A percentile compares a stretch with the other conserved stretches of the same genome.
Evolutionary conservation across 352 stramenopile species (phyloP).

Genomic region (Pythium rishiriense): DNA sequence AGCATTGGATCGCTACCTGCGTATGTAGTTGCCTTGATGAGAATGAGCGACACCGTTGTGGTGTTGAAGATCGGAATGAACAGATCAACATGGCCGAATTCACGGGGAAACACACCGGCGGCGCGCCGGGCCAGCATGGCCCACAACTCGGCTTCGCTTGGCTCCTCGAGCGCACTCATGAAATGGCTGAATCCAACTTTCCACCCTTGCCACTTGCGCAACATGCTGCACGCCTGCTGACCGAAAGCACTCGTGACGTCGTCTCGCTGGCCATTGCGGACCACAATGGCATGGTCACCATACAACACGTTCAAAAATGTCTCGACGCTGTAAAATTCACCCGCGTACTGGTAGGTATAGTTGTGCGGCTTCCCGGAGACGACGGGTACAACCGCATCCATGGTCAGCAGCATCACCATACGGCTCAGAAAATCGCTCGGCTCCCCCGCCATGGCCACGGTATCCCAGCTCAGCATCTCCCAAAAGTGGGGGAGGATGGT

Average conservation of each 20-base stretch:
- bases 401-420: constrained; percentile 16
- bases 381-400: constrained; percentile 1
- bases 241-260: not conserved
- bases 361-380: too few species aligned
- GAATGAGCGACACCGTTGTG: constrained; percentile 3
- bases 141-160: constrained; percentile 26
- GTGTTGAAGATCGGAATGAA: constrained; percentile 27
- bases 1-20: not conserved
- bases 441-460: not conserved
- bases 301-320: constrained; percentile 11
- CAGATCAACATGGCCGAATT: constrained; percentile 5
- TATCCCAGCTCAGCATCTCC: constrained; percentile 7
- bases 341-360: not conserved
- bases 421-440: constrained; percentile 1
- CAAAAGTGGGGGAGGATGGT: constrained; percentile 11
- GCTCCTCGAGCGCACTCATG: constrained; percentile 23
- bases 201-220: constrained; percentile 14
- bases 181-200: constrained; percentile 36
- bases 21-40: not conserved
- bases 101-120: constrained; percentile 23
- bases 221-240: not conserved
- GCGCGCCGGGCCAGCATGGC: constrained; percentile 29
- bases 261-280: not conserved
- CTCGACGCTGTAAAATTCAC: constrained; percentile 6
- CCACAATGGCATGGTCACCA: not conserved